Conservation (phyloP, 139 green algal genomes). For the Axilococcus clingmanii region DNA sequence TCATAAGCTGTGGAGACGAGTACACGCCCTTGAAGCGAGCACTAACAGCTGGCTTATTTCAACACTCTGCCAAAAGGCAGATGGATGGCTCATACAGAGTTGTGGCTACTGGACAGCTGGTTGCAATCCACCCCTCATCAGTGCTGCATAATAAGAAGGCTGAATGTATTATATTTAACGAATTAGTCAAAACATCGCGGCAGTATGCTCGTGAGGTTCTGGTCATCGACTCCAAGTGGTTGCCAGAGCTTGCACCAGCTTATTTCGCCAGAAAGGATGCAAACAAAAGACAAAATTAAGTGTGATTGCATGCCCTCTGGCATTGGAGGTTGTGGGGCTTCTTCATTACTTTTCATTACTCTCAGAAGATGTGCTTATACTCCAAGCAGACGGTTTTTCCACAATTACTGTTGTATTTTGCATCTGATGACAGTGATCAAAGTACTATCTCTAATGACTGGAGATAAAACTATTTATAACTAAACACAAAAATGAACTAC, state of each 20-base stretch:
- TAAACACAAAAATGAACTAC: not conserved
- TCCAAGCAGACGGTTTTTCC: no score
- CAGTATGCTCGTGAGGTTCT: constrained; percentile 58
- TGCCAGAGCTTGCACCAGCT: constrained; percentile 63
- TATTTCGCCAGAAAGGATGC: constrained; percentile 42
- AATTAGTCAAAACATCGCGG: constrained; percentile 64
- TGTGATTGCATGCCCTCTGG: no score
- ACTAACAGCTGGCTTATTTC: constrained; percentile 66
- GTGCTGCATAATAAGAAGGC: constrained; percentile 50
- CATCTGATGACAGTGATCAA: no score
- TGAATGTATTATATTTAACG: constrained; percentile 71
- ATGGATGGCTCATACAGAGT: constrained; percentile 64
- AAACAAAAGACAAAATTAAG: not conserved
- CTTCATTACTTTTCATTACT: no score
- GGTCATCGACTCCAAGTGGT: constrained; percentile 56
- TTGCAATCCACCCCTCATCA: constrained; percentile 74
- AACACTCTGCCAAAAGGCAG: constrained; percentile 58
- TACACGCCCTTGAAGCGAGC: constrained; percentile 35
- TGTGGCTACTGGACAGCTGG: constrained; percentile 49
- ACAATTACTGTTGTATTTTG: no score
- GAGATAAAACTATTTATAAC: not conserved
- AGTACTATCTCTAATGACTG: no score
- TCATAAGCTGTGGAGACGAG: constrained; percentile 43
- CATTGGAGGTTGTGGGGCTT: no score
- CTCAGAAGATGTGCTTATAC: no score